Percentiles rank a stretch among this genome's conserved stretches.
Evolutionary conservation across 805 yeast species (phyloP).

Genomic region (Alloascoidea africana): DNA sequence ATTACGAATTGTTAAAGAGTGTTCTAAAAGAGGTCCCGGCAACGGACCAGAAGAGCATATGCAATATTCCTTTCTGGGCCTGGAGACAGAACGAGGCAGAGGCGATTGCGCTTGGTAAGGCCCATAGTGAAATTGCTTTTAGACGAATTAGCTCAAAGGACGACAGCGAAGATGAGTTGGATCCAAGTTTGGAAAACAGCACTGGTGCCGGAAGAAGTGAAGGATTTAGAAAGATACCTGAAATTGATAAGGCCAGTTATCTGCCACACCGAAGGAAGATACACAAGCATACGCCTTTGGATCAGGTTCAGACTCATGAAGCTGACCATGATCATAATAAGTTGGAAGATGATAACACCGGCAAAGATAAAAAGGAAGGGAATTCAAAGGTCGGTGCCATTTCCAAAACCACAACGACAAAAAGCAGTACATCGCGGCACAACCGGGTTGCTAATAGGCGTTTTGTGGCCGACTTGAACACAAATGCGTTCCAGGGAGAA

Average conservation of each 20-base stretch:
- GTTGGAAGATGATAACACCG: conserved; percentile 2
- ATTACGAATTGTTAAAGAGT: conserved; percentile 35
- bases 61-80: conserved; percentile 40
- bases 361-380: conserved; percentile 4
- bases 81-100: conserved; percentile 36
- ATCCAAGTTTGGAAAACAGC: conserved; percentile 20
- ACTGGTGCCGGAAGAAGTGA: conserved; percentile 57
- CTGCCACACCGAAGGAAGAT: conserved; percentile 68
- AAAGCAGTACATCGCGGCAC: conserved; percentile 52
- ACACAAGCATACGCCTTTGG: conserved; percentile 34
- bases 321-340: conserved; percentile 27
- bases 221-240: conserved; percentile 62
- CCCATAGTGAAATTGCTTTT: conserved; percentile 10
- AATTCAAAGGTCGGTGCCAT: conserved; percentile 2
- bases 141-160: conserved; percentile 13
- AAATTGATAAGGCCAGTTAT: conserved; percentile 56
- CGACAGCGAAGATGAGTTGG: conserved; percentile 10
- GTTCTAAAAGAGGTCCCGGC: conserved; percentile 19
- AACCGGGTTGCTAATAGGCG: conserved; percentile 80
- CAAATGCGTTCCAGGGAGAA: conserved; percentile 63
- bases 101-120: conserved; percentile 4
- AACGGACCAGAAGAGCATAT: conserved; percentile 13
- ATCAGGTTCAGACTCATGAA: conserved; percentile 49
- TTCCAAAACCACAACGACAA: conserved; percentile 3
- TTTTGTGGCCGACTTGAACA: conserved; percentile 78